Percentiles rank a stretch among this genome's conserved stretches.
phyloP scores from a whole-genome alignment of 768 basidiomycete genomes.

The Boletus pseudo-olivaceus region DNA sequence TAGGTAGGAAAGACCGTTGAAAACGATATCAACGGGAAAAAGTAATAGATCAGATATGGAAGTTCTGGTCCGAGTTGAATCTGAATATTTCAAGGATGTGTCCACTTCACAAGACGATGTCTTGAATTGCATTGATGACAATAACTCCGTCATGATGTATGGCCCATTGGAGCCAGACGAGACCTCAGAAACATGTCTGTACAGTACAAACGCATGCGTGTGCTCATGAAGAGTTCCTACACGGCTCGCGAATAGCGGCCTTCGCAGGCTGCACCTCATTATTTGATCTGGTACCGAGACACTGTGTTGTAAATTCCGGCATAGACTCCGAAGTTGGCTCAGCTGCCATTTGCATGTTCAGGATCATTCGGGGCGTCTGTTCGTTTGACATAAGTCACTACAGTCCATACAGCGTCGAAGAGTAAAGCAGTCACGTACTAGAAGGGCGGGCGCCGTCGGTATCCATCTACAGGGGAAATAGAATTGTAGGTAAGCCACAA shows the following conservation, averaged over 20 bases:
- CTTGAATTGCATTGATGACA: constrained; percentile 46
- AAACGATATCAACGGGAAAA: too few species aligned
- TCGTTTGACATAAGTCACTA: neutral
- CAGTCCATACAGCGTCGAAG: neutral
- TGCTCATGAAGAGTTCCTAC: neutral
- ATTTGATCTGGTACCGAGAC: neutral
- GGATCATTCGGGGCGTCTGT: constrained; percentile 20
- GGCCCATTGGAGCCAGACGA: constrained; percentile 61
- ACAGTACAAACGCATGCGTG: too few species aligned
- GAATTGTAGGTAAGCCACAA: neutral
- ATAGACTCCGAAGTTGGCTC: constrained; percentile 2
- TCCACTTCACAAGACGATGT: constrained; percentile 23
- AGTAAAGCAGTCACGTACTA: constrained; percentile 5
- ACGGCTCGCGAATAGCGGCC: neutral
- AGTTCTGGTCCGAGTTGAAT: too few species aligned
- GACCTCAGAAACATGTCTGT: constrained; percentile 57
- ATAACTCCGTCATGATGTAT: constrained; percentile 69
- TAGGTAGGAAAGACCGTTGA: too few species aligned
- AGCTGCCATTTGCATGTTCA: constrained; percentile 17
- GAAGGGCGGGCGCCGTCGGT: constrained; percentile 2
- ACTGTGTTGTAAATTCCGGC: constrained; percentile 15
- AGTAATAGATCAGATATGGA: too few species aligned
- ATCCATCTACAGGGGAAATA: constrained; percentile 11
- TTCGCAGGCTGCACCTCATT: neutral
- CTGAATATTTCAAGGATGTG: too few species aligned